A percentile compares a stretch with the other conserved stretches of the same genome.
Conservation (phyloP, 345 rosid genomes). For the Heritiera littoralis region DNA sequence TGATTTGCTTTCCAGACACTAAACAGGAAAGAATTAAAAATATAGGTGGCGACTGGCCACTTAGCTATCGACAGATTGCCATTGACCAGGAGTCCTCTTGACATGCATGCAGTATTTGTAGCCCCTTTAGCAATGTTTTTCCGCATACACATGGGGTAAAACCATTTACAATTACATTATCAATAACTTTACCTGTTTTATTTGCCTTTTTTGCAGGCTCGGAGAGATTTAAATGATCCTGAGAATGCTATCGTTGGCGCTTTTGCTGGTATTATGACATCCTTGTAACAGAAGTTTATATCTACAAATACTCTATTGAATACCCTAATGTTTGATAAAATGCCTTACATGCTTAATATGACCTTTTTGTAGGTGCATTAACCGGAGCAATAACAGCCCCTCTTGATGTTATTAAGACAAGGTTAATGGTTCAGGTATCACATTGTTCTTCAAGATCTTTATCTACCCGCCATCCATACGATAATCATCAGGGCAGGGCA, state of each 20-base stretch:
- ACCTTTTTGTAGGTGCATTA: constrained; percentile 63
- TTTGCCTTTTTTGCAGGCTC: constrained; percentile 49
- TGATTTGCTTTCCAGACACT: background rate
- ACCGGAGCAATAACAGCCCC: constrained; percentile 99
- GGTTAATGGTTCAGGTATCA: constrained; percentile 92
- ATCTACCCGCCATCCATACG: background rate
- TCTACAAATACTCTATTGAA: background rate
- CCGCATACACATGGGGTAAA: background rate
- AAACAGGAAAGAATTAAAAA: background rate
- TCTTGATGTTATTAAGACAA: constrained; percentile 93
- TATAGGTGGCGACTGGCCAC: background rate
- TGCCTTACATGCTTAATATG: background rate
- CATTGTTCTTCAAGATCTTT: background rate
- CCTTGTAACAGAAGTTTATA: constrained; percentile 11
- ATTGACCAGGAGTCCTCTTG: background rate
- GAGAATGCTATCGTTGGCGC: constrained; percentile 93
- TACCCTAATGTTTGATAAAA: background rate
- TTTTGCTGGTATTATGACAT: constrained; percentile 61
- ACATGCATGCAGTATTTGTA: background rate
- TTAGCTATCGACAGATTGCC: background rate
- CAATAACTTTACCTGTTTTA: background rate
- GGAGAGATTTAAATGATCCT: constrained; percentile 83
- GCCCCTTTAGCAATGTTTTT: background rate
- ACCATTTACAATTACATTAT: background rate
- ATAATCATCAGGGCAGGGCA: too few species aligned